Evolutionary conservation across 805 yeast genomes (phyloP).

Genomic region (Grigorovia yakushimaensis): DNA sequence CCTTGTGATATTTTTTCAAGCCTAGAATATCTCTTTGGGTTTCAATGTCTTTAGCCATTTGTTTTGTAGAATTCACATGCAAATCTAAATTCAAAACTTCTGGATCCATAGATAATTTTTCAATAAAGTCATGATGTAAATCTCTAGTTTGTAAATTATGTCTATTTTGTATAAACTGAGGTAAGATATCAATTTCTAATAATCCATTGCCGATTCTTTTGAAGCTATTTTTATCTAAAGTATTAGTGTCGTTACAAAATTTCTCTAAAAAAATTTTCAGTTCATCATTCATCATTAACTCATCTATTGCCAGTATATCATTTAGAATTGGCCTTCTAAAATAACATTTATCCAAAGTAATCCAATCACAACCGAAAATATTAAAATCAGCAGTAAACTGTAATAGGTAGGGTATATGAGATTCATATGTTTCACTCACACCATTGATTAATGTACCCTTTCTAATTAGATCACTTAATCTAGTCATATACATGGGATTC

Average conservation of each 20-base stretch:
- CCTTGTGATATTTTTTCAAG: slow-evolving; percentile 23
- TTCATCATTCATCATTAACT: slow-evolving; percentile 23
- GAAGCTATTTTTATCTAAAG: slow-evolving; percentile 11
- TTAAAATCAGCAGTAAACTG: slow-evolving; percentile 82
- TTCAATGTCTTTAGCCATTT: slow-evolving; percentile 49
- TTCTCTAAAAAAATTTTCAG: slow-evolving; percentile 28
- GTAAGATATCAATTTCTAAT: slow-evolving; percentile 62
- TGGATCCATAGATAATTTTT: slow-evolving; percentile 15
- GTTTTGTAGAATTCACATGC: slow-evolving; percentile 39
- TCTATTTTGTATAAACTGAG: slow-evolving; percentile 54
- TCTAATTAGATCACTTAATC: slow-evolving; percentile 43
- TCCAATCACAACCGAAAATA: slow-evolving; percentile 76
- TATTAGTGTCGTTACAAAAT: slow-evolving; percentile 15
- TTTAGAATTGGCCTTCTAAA: slow-evolving; percentile 50
- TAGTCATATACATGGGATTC: slow-evolving; percentile 48
- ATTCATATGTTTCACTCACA: slow-evolving; percentile 50
- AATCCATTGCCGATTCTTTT: slow-evolving; percentile 53
- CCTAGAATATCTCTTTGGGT: slow-evolving; percentile 39
- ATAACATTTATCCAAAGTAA: slow-evolving; percentile 36
- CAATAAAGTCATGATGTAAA: slow-evolving; percentile 43
- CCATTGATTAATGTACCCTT: slow-evolving; percentile 35
- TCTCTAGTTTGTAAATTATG: slow-evolving; percentile 33
- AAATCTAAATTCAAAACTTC: slow-evolving; percentile 7
- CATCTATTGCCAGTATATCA: slow-evolving; percentile 22
- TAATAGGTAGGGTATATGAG: slow-evolving; percentile 66